Evolutionary conservation across 1,284 basidiomycete genomes (phyloP).

Genomic region (Gymnopus androsaceus): DNA sequence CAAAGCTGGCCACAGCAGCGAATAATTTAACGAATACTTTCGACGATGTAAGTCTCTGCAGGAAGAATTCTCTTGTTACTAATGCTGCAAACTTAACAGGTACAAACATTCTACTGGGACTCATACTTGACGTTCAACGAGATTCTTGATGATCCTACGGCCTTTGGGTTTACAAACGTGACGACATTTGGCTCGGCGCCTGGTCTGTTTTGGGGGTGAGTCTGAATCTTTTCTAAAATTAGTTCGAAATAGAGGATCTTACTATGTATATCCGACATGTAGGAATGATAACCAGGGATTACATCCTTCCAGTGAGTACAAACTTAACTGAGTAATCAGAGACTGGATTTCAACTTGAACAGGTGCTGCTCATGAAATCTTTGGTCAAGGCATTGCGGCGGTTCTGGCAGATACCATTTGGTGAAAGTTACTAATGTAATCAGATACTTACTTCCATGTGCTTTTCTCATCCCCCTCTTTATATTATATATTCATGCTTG

Average conservation of each 20-base stretch:
- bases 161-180: constrained; percentile 54
- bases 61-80: neutral
- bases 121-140: constrained; percentile 51
- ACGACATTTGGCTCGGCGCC: constrained; percentile 46
- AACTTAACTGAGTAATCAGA: neutral
- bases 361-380: constrained; percentile 41
- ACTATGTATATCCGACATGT: constrained; percentile 1
- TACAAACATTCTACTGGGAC: constrained; percentile 54
- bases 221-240: constrained; percentile 5
- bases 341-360: neutral
- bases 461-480: too few species aligned
- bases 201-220: constrained; percentile 52
- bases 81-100: too few species aligned
- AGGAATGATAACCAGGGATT: constrained; percentile 37
- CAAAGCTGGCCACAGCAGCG: constrained; percentile 42
- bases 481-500: too few species aligned
- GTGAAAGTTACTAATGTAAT: too few species aligned
- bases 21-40: constrained; percentile 27
- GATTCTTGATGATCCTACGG: constrained; percentile 47
- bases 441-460: too few species aligned
- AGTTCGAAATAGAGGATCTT: neutral
- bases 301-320: constrained; percentile 47
- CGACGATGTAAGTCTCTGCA: constrained; percentile 38
- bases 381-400: constrained; percentile 36
- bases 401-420: constrained; percentile 38